Conservation (phyloP, 2,329 filamentous ascomycete genomes). For the Xylariaceae sp. region DNA sequence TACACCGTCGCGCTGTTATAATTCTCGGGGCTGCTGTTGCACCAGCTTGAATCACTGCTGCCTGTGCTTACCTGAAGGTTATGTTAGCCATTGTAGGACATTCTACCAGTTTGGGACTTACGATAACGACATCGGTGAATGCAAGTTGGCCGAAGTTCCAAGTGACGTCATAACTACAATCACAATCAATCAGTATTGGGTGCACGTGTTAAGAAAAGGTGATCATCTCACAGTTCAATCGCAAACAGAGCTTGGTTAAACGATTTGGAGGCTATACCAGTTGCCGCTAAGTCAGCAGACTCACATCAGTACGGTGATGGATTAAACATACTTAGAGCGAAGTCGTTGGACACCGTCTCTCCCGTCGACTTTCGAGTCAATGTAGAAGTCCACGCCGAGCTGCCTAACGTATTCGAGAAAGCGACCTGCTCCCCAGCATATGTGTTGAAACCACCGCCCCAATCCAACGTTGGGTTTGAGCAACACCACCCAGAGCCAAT, state of each 20-base stretch:
- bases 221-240: conserved; percentile 36
- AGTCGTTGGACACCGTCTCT: conserved; percentile 31
- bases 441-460: conserved; percentile 40
- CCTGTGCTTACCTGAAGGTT: conserved; percentile 25
- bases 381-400: conserved; percentile 34
- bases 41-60: conserved; percentile 31
- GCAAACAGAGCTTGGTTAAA: conserved; percentile 42
- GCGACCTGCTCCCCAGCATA: conserved; percentile 33
- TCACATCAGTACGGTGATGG: background rate
- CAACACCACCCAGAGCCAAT: conserved; percentile 43
- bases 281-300: background rate
- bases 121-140: conserved; percentile 47
- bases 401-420: conserved; percentile 32
- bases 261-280: conserved; percentile 30
- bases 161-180: conserved; percentile 29
- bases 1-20: conserved; percentile 37
- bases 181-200: background rate
- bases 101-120: conserved; percentile 25
- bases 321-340: conserved; percentile 30
- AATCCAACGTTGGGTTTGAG: conserved; percentile 36
- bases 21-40: conserved; percentile 35
- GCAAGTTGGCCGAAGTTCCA: conserved; percentile 41
- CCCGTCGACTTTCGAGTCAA: conserved; percentile 31
- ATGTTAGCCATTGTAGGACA: conserved; percentile 1
- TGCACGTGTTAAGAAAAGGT: background rate